Evolutionary conservation across 345 rosid genomes (phyloP).

Genomic region (Laguncularia racemosa): DNA sequence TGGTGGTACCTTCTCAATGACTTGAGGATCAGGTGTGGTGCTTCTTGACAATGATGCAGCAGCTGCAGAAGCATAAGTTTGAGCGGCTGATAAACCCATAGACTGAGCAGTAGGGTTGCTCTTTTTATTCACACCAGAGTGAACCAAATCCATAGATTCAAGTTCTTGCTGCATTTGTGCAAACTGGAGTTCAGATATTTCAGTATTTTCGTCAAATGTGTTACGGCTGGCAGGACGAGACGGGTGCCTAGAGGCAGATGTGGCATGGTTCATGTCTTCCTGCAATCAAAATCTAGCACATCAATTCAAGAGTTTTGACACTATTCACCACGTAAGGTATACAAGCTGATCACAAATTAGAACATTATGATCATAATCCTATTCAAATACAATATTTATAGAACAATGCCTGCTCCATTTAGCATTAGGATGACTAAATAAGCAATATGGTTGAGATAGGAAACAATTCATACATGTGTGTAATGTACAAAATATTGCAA

Average conservation of each 20-base stretch:
- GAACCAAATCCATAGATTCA: constrained; percentile 27
- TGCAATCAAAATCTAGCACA: constrained; percentile 22
- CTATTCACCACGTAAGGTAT: neutral
- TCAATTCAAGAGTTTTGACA: constrained; percentile 7
- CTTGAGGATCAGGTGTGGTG: constrained; percentile 58
- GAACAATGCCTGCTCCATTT: no score
- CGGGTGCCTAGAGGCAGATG: constrained; percentile 36
- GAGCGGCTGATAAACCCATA: constrained; percentile 37
- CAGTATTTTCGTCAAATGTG: constrained; percentile 39
- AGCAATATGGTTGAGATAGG: no score
- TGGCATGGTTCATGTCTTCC: constrained; percentile 40
- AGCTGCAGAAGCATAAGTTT: constrained; percentile 51
- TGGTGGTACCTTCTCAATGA: constrained; percentile 47
- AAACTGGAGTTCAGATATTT: constrained; percentile 35
- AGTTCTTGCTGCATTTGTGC: constrained; percentile 33
- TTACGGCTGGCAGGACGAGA: constrained; percentile 56
- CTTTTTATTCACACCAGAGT: constrained; percentile 26
- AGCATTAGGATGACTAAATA: no score
- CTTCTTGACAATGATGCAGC: constrained; percentile 58
- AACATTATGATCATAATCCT: no score
- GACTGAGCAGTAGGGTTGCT: constrained; percentile 16
- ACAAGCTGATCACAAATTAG: no score
- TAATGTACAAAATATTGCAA: neutral
- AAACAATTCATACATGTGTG: no score
- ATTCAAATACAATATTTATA: no score